phyloP scores from a whole-genome alignment of 148 eudicot species.

The Dysphania ambrosioides region DNA sequence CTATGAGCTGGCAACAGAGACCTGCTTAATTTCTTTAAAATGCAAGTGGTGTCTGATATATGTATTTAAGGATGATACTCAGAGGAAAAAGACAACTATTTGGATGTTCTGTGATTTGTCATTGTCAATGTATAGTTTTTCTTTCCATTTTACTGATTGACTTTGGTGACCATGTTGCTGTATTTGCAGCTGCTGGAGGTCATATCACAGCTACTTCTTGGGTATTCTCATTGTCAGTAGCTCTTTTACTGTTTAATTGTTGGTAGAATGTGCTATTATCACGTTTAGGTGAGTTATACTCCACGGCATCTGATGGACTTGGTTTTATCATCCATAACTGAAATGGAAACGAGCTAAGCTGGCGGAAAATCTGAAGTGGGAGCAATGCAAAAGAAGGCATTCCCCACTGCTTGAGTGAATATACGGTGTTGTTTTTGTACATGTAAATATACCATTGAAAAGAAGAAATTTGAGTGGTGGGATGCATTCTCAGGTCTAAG shows the following conservation, averaged over 20 bases:
- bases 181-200: conserved; percentile 59
- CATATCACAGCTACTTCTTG: conserved; percentile 31
- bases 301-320: conserved; percentile 28
- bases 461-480: conserved; percentile 37
- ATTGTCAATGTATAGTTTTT: background rate
- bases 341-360: conserved; percentile 28
- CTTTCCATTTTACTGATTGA: background rate
- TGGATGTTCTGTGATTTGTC: background rate
- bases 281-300: conserved; percentile 31
- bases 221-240: conserved; percentile 43
- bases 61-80: background rate
- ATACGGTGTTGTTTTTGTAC: conserved; percentile 60
- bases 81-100: background rate
- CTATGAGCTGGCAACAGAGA: background rate
- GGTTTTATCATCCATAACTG: conserved; percentile 30
- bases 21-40: background rate
- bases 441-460: conserved; percentile 67
- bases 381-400: conserved; percentile 49
- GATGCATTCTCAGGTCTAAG: conserved; percentile 76
- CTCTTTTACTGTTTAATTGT: conserved; percentile 34
- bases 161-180: conserved; percentile 1
- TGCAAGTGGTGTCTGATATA: background rate
- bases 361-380: conserved; percentile 63
- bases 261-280: conserved; percentile 34
- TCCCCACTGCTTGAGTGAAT: conserved; percentile 58